Conservation (phyloP, 179 eudicot genomes). For the Beta corolliflora region DNA sequence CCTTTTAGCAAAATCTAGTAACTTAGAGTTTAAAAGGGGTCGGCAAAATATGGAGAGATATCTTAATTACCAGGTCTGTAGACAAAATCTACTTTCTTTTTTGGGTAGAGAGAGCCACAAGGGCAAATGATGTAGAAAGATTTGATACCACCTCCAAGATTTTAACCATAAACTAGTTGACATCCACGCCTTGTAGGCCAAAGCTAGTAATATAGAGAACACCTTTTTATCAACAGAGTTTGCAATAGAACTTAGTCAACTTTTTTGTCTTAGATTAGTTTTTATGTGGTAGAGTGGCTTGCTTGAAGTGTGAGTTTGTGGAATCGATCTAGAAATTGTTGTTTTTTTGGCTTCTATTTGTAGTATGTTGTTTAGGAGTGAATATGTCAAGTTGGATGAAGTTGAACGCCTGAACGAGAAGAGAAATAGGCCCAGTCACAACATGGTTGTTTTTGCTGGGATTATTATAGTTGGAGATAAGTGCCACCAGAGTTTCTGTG, state of each 20-base stretch:
- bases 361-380: not conserved
- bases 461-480: not conserved
- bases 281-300: slow-evolving; percentile 4
- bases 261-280: not conserved
- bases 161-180: too few relatives aligned
- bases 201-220: not conserved
- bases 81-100: too few relatives aligned
- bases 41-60: not conserved
- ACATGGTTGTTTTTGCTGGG: not conserved
- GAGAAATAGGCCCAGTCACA: not conserved
- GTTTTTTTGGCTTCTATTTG: too few relatives aligned
- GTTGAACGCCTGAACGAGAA: not conserved
- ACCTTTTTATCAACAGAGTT: not conserved
- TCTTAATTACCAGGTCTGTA: not conserved
- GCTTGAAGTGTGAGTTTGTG: not conserved
- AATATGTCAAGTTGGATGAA: not conserved
- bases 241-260: not conserved
- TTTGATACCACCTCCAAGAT: too few relatives aligned
- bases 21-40: not conserved
- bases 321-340: not conserved
- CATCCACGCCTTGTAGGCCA: not conserved
- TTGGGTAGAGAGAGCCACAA: too few relatives aligned
- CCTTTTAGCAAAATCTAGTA: not conserved
- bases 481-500: not conserved
- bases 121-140: too few relatives aligned